A percentile compares a stretch with the other conserved stretches of the same genome.
Conservation (phyloP, 2,329 filamentous ascomycete genomes). For the Moelleriella libera region DNA sequence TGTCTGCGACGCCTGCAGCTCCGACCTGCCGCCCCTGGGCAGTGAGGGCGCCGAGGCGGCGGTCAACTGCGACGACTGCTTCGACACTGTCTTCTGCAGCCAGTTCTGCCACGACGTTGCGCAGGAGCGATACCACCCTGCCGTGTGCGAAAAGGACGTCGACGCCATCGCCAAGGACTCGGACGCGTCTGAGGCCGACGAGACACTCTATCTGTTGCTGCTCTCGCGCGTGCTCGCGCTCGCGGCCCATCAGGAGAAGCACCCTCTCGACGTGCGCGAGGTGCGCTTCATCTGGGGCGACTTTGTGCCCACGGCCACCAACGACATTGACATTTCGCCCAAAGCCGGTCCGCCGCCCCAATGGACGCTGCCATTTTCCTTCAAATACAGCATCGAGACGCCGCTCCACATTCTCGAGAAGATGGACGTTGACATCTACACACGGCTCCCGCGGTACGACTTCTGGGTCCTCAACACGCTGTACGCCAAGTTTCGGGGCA, state of each 20-base stretch:
- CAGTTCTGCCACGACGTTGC: slow-evolving; percentile 44
- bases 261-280: slow-evolving; percentile 49
- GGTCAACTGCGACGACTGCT: slow-evolving; percentile 44
- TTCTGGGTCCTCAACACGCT: slow-evolving; percentile 83
- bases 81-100: slow-evolving; percentile 53
- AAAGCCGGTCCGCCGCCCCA: slow-evolving; percentile 41
- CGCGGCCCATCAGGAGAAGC: slow-evolving; percentile 41
- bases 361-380: slow-evolving; percentile 65
- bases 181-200: slow-evolving; percentile 42
- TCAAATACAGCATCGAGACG: slow-evolving; percentile 58
- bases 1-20: slow-evolving; percentile 80
- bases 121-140: slow-evolving; percentile 45
- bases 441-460: slow-evolving; percentile 43
- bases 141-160: slow-evolving; percentile 52
- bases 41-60: slow-evolving; percentile 21
- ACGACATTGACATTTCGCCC: slow-evolving; percentile 39
- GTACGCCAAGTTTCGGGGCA: slow-evolving; percentile 85
- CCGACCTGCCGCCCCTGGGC: slow-evolving; percentile 49
- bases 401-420: slow-evolving; percentile 70
- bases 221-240: slow-evolving; percentile 50
- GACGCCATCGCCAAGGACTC: slow-evolving; percentile 52
- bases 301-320: slow-evolving; percentile 37
- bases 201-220: slow-evolving; percentile 48
- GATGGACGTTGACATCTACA: slow-evolving; percentile 70
- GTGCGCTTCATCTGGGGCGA: slow-evolving; percentile 59